Percentiles rank a stretch among this genome's conserved stretches.
Conservation (phyloP, 2,329 filamentous ascomycete genomes). For the Stromatinia cepivora region DNA sequence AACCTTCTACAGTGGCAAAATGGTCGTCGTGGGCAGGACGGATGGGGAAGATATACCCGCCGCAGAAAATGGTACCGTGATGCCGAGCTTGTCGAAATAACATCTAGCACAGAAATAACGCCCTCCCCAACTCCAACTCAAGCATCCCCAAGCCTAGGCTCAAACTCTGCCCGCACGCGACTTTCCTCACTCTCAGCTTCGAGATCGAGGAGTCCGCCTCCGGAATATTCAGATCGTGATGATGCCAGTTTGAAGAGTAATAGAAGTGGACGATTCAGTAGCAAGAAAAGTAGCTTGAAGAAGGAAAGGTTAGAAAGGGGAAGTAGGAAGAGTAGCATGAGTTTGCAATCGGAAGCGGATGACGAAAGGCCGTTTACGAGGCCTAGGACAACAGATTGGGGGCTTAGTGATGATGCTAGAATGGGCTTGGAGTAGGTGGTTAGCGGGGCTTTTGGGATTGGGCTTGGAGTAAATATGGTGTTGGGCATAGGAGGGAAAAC, state of each 20-base stretch:
- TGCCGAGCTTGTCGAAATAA: conserved; percentile 84
- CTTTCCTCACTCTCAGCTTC: conserved; percentile 19
- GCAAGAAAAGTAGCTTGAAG: conserved; percentile 28
- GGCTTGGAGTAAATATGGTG: conserved; percentile 8
- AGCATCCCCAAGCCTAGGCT: conserved; percentile 16
- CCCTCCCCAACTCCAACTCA: conserved; percentile 45
- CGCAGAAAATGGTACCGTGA: conserved; percentile 95
- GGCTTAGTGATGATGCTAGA: conserved; percentile 78
- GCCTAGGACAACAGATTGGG: conserved; percentile 66
- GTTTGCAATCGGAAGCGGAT: conserved; percentile 39
- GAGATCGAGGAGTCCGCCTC: conserved; percentile 24
- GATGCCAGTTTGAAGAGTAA: conserved; percentile 28
- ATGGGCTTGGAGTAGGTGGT: conserved; percentile 71
- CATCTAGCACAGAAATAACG: conserved; percentile 47
- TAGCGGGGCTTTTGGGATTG: not conserved
- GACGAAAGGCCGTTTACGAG: conserved; percentile 52
- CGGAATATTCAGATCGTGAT: conserved; percentile 28
- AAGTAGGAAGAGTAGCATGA: conserved; percentile 29
- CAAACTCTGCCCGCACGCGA: conserved; percentile 12
- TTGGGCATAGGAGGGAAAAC: not conserved
- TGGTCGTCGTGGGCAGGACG: conserved; percentile 79
- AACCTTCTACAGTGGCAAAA: conserved; percentile 71
- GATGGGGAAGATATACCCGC: conserved; percentile 92
- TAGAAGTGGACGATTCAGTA: conserved; percentile 28
- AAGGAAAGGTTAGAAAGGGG: conserved; percentile 30